Percentiles rank a stretch among this genome's conserved stretches.
These are phyloP conservation scores for Globisporangium middletonii DNA, from an alignment of 352 stramenopile species.

Conservation along the genomic window DNA sequence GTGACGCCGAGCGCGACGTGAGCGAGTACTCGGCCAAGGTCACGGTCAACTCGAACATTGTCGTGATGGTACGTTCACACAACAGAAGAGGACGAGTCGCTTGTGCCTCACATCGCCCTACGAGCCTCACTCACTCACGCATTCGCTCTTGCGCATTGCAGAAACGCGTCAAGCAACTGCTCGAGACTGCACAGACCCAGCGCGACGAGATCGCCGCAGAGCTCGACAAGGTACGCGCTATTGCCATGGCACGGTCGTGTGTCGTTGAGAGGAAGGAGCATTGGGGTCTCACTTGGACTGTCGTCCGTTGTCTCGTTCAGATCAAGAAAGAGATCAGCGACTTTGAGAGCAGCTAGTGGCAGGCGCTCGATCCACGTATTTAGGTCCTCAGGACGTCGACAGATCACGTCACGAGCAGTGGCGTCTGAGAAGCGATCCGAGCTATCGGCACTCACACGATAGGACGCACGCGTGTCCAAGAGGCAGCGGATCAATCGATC, in stretches of 20 bases:
- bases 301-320: constrained; percentile 3
- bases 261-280: background rate
- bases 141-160: constrained; percentile 12
- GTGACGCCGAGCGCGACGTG: constrained; percentile 59
- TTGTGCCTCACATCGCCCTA: no score
- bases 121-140: constrained; percentile 1
- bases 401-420: no score
- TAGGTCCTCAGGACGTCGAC: no score
- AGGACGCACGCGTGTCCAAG: no score
- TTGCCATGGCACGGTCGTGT: background rate
- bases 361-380: no score
- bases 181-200: constrained; percentile 56
- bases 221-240: constrained; percentile 33
- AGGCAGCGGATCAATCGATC: no score
- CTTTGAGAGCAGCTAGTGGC: constrained; percentile 35
- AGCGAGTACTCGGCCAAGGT: constrained; percentile 61
- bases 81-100: no score
- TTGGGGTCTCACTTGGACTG: background rate
- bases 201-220: constrained; percentile 16
- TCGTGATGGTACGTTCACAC: constrained; percentile 55
- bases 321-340: constrained; percentile 34
- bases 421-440: no score
- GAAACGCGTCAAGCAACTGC: constrained; percentile 81
- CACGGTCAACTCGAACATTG: constrained; percentile 70
- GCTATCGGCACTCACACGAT: no score